These are phyloP conservation scores for Russula ochroleuca DNA, from an alignment of 768 basidiomycete species.

Conservation along the genomic window DNA sequence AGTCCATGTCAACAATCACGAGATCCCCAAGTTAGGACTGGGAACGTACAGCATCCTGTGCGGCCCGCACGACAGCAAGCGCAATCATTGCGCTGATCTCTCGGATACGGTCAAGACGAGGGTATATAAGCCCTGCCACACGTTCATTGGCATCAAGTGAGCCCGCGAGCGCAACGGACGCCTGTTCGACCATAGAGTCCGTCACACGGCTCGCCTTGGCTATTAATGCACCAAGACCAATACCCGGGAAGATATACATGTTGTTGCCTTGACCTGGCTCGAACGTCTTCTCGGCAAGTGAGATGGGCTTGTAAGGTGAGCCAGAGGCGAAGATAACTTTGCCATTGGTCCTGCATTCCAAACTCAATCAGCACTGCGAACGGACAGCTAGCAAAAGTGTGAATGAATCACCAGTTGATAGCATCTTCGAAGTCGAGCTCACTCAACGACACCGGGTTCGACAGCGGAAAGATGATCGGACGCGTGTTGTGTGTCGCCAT, in stretches of 20 bases:
- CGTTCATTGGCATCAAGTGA: slow-evolving; percentile 69
- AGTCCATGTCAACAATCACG: slow-evolving; percentile 8
- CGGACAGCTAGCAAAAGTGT: not conserved
- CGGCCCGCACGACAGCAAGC: slow-evolving; percentile 67
- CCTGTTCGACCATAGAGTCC: slow-evolving; percentile 85
- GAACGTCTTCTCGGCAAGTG: slow-evolving; percentile 51
- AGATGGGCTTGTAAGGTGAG: slow-evolving; percentile 71
- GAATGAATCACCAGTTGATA: slow-evolving; percentile 50
- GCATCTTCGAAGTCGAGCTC: slow-evolving; percentile 80
- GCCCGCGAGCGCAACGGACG: slow-evolving; percentile 72
- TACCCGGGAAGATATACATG: slow-evolving; percentile 81
- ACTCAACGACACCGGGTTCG: slow-evolving; percentile 78
- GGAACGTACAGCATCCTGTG: slow-evolving; percentile 66
- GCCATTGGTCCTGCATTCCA: slow-evolving; percentile 42
- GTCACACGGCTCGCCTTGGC: slow-evolving; percentile 67
- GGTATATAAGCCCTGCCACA: slow-evolving; percentile 68
- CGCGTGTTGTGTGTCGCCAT: slow-evolving; percentile 81
- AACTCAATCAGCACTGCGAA: not conserved
- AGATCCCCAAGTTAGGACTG: not conserved
- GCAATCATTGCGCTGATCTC: slow-evolving; percentile 80
- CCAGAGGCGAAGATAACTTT: slow-evolving; percentile 83
- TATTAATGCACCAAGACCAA: slow-evolving; percentile 76
- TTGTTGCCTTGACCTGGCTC: slow-evolving; percentile 93
- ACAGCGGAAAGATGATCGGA: slow-evolving; percentile 91
- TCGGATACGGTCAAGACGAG: slow-evolving; percentile 76